A percentile compares a stretch with the other conserved stretches of the same genome.
phyloP scores from a whole-genome alignment of 208 protist species.

The Acanthamoeba healyi region DNA sequence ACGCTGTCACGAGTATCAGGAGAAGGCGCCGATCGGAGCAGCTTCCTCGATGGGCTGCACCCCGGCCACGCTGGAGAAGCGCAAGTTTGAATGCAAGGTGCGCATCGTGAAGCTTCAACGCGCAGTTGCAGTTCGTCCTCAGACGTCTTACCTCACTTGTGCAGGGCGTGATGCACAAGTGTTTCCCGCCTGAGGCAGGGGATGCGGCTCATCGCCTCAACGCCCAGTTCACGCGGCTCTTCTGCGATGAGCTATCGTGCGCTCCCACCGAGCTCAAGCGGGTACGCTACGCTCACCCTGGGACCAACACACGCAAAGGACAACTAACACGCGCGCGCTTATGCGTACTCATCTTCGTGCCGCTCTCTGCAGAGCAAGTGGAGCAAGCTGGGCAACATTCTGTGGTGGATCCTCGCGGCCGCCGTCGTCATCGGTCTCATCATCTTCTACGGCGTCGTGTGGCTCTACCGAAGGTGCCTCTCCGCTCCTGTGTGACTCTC shows the following conservation, averaged over 20 bases:
- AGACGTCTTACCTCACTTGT: not conserved
- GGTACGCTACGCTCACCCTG: not conserved
- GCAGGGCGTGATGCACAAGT: slow-evolving; percentile 40
- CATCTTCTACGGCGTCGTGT: slow-evolving; percentile 29
- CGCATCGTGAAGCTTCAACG: no score
- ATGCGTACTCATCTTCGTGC: not conserved
- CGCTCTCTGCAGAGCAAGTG: slow-evolving; percentile 19
- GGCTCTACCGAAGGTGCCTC: not conserved
- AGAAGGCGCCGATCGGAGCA: not conserved
- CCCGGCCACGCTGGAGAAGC: not conserved
- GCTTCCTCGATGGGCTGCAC: not conserved
- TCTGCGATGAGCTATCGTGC: slow-evolving; percentile 48
- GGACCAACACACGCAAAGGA: no score
- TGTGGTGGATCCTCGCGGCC: slow-evolving; percentile 28
- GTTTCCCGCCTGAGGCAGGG: slow-evolving; percentile 9
- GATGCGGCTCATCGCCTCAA: not conserved
- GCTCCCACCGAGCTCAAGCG: not conserved
- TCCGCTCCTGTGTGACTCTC: no score
- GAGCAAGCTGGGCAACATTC: slow-evolving; percentile 18
- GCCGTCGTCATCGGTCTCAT: slow-evolving; percentile 16
- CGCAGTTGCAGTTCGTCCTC: no score
- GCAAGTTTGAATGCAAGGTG: slow-evolving; percentile 50
- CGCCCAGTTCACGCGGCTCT: not conserved
- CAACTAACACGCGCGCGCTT: no score
- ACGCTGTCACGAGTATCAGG: slow-evolving; percentile 1